These are phyloP conservation scores for Hemileccinum rubropunctum DNA, from an alignment of 768 basidiomycete genomes.

Conservation along the genomic window DNA sequence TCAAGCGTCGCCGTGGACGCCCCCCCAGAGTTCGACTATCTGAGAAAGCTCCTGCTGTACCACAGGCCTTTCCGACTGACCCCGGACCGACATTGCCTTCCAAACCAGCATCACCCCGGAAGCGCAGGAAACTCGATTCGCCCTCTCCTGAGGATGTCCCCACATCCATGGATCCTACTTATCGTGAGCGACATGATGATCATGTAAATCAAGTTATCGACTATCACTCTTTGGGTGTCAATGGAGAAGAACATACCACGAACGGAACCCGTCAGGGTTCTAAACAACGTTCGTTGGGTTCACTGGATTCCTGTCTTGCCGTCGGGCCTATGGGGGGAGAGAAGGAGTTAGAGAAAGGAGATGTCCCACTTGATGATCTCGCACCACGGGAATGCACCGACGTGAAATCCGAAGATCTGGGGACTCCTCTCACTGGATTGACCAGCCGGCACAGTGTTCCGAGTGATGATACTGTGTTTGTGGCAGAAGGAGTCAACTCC, in stretches of 20 bases:
- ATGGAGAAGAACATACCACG: conserved; percentile 13
- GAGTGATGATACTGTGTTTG: conserved; percentile 56
- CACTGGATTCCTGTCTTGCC: background rate
- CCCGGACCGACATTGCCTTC: conserved; percentile 12
- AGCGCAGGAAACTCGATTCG: conserved; percentile 45
- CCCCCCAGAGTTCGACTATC: conserved; percentile 25
- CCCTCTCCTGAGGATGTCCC: conserved; percentile 26
- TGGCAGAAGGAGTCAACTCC: conserved; percentile 30
- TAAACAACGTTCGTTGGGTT: background rate
- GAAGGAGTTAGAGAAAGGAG: background rate
- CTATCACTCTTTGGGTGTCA: conserved; percentile 2
- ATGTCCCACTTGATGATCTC: background rate
- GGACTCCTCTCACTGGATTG: conserved; percentile 47
- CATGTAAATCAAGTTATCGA: conserved; percentile 4
- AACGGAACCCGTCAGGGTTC: conserved; percentile 16
- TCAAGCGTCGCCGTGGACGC: conserved; percentile 36
- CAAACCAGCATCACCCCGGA: conserved; percentile 33
- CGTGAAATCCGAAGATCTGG: conserved; percentile 53
- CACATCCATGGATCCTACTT: conserved; percentile 4
- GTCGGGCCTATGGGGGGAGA: conserved; percentile 1
- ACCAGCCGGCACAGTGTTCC: conserved; percentile 54
- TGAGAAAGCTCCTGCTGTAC: background rate
- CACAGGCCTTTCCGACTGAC: conserved; percentile 6
- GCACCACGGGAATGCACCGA: conserved; percentile 21
- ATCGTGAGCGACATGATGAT: conserved; percentile 3